Conservation (phyloP, 2,329 filamentous ascomycete species). For the Xylariaceae sp. region DNA sequence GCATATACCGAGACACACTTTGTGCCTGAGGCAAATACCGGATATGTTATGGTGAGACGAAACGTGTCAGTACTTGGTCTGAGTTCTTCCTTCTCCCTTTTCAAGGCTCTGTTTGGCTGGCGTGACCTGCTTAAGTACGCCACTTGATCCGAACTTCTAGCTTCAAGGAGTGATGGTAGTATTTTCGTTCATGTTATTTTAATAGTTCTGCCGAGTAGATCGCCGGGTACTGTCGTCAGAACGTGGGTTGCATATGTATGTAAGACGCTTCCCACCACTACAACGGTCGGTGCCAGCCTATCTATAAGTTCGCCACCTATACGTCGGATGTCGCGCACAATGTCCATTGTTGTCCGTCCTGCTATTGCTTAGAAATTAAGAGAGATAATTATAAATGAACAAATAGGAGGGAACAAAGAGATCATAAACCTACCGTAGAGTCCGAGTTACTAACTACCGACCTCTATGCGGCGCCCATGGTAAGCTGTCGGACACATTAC, state of each 20-base stretch:
- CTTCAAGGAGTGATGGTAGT: background rate
- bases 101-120: background rate
- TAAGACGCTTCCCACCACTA: conserved; percentile 27
- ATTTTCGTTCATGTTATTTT: background rate
- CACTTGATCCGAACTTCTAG: conserved; percentile 6
- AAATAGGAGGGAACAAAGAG: background rate
- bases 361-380: conserved; percentile 10
- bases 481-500: background rate
- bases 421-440: background rate
- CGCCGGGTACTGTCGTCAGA: background rate
- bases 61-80: background rate
- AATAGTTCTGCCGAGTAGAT: background rate
- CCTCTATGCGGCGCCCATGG: background rate
- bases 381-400: background rate
- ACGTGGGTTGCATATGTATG: conserved; percentile 21
- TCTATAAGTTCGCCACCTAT: background rate
- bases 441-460: background rate
- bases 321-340: conserved; percentile 6
- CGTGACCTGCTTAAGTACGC: background rate
- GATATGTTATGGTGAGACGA: background rate
- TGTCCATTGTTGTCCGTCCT: background rate
- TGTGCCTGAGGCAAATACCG: background rate
- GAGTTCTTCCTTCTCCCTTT: background rate
- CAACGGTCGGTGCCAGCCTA: background rate
- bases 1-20: too few species aligned